Evolutionary conservation across 495 filamentous ascomycete species (phyloP).

Genomic region (Xylaria telfairii): DNA sequence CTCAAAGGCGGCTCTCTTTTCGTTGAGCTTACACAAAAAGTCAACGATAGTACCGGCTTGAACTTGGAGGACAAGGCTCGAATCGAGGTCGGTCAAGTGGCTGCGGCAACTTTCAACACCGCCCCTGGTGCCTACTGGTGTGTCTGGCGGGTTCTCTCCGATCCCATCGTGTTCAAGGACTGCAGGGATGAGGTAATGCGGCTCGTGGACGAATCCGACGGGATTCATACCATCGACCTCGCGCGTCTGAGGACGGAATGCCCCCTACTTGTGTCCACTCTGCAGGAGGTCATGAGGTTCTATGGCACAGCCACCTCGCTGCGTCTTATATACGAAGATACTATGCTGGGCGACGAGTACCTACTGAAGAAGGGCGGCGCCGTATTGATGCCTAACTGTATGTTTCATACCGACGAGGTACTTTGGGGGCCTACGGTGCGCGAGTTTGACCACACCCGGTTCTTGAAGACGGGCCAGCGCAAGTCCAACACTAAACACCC

Average conservation of each 20-base stretch:
- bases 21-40: not conserved
- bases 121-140: conserved; percentile 24
- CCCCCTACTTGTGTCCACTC: conserved; percentile 25
- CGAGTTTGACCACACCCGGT: conserved; percentile 34
- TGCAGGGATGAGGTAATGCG: conserved; percentile 28
- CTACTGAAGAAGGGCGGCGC: conserved; percentile 34
- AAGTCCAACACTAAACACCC: conserved; percentile 20
- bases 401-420: conserved; percentile 28
- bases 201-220: conserved; percentile 18
- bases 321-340: conserved; percentile 32
- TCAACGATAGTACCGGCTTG: not conserved
- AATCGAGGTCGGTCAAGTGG: conserved; percentile 21
- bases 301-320: conserved; percentile 20
- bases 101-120: conserved; percentile 23
- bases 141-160: conserved; percentile 25
- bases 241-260: conserved; percentile 6
- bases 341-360: conserved; percentile 31
- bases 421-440: conserved; percentile 31
- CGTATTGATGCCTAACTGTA: conserved; percentile 28
- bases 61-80: conserved; percentile 9
- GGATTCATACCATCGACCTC: not conserved
- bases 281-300: conserved; percentile 29
- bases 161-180: conserved; percentile 22
- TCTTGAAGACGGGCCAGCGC: conserved; percentile 24
- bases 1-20: conserved; percentile 16